A percentile compares a stretch with the other conserved stretches of the same genome.
Conservation (phyloP, 495 filamentous ascomycete species). For the Aspergillus ostianus region DNA sequence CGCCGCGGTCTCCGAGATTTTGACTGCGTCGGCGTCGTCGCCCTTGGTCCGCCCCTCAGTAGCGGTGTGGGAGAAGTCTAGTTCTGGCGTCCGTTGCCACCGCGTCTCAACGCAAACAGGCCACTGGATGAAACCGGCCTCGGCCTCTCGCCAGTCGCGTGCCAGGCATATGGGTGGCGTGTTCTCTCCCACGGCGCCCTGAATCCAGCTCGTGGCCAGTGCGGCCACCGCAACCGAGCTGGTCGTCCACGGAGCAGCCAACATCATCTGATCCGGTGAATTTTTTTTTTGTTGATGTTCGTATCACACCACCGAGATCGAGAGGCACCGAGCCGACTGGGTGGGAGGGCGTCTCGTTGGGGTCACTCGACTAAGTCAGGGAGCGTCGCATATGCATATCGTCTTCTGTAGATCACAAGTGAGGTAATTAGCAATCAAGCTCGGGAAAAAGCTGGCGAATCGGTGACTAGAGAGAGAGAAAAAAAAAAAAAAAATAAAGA, state of each 20-base stretch:
- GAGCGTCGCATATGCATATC: slow-evolving; percentile 12
- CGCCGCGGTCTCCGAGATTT: slow-evolving; percentile 11
- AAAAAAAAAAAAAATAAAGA: too few species aligned
- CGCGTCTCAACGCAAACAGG: slow-evolving; percentile 23
- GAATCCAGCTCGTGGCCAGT: slow-evolving; percentile 10
- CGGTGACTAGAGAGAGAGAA: not conserved
- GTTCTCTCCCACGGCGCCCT: slow-evolving; percentile 10
- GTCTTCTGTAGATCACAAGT: not conserved
- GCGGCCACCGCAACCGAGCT: slow-evolving; percentile 14
- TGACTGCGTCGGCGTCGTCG: slow-evolving; percentile 10
- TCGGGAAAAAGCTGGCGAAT: not conserved
- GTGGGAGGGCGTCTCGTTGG: not conserved
- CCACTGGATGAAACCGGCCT: slow-evolving; percentile 19
- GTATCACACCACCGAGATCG: not conserved
- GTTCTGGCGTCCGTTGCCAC: slow-evolving; percentile 14
- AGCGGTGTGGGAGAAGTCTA: not conserved
- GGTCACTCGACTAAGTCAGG: slow-evolving; percentile 3
- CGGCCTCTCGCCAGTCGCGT: slow-evolving; percentile 14
- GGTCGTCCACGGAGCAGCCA: slow-evolving; percentile 14
- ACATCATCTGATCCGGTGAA: slow-evolving; percentile 3
- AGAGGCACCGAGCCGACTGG: not conserved
- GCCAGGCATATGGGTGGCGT: slow-evolving; percentile 14
- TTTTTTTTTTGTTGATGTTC: not conserved
- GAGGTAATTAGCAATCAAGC: not conserved
- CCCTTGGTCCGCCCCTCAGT: not conserved